Evolutionary conservation across 352 stramenopile species (phyloP).

Genomic region (Phytophthora cryptogea): DNA sequence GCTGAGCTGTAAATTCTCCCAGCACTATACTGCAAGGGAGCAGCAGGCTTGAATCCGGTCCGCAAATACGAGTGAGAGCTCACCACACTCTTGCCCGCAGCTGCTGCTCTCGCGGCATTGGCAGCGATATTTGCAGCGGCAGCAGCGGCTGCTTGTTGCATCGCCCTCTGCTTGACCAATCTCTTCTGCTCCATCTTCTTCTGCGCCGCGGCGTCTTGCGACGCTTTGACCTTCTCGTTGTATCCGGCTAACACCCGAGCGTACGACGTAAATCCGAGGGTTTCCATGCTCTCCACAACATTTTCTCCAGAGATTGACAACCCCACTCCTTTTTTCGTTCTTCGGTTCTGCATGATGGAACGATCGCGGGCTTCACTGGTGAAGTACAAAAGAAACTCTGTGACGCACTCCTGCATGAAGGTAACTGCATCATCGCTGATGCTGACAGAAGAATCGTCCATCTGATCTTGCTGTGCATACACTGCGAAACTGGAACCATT

Average conservation of each 20-base stretch:
- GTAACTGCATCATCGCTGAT: conserved; percentile 79
- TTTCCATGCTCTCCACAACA: conserved; percentile 67
- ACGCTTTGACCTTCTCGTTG: conserved; percentile 71
- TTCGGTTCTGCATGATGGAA: conserved; percentile 56
- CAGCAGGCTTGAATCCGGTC: conserved; percentile 4
- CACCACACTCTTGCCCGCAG: conserved; percentile 2
- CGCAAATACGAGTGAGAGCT: background rate
- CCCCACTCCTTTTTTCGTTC: conserved; percentile 54
- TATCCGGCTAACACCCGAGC: conserved; percentile 59
- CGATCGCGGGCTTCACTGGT: conserved; percentile 82
- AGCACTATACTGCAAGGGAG: background rate
- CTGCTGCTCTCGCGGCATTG: conserved; percentile 18
- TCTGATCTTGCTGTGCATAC: background rate
- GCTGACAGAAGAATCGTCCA: conserved; percentile 40
- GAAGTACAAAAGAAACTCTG: conserved; percentile 83
- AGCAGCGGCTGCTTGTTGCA: conserved; percentile 32
- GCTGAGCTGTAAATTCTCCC: conserved; percentile 1
- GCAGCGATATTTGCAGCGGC: conserved; percentile 14
- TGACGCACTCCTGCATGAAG: conserved; percentile 87
- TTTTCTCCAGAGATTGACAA: conserved; percentile 61
- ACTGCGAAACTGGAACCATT: background rate
- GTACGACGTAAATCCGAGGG: conserved; percentile 72
- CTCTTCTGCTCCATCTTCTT: conserved; percentile 73
- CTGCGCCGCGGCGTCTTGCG: conserved; percentile 60
- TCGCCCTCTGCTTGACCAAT: conserved; percentile 37